Evolutionary conservation across 1,139 yeast genomes (phyloP).

Genomic region (Lipomyces yarrowii): DNA sequence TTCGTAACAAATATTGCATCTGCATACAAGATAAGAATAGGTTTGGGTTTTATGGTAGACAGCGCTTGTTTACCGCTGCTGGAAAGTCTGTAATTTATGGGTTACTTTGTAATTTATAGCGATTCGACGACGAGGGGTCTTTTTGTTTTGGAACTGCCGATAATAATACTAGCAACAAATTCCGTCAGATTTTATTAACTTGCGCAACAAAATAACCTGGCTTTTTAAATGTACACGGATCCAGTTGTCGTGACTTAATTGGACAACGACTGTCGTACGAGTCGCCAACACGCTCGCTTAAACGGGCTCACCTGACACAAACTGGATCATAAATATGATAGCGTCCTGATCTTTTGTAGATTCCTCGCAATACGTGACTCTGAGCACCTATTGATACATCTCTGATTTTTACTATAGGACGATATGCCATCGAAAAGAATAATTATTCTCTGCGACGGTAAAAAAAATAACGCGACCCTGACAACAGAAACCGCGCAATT

Average conservation of each 20-base stretch:
- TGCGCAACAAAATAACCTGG: too few species aligned
- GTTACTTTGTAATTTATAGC: background rate
- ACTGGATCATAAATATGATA: background rate
- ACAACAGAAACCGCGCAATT: background rate
- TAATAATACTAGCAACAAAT: too few species aligned
- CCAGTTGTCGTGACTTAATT: too few species aligned
- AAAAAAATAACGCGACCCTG: background rate
- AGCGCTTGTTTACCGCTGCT: background rate
- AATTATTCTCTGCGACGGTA: constrained; percentile 13
- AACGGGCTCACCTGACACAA: too few species aligned
- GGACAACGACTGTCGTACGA: too few species aligned
- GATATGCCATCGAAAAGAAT: constrained; percentile 3
- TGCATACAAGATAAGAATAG: background rate
- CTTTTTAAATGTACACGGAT: too few species aligned
- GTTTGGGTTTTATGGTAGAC: background rate
- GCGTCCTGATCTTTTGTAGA: background rate
- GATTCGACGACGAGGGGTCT: background rate
- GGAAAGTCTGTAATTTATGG: background rate
- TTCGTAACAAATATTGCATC: background rate
- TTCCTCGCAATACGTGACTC: background rate
- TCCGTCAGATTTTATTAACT: too few species aligned
- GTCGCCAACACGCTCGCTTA: too few species aligned
- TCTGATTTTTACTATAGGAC: background rate
- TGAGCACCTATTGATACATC: background rate
- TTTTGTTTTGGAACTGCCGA: too few species aligned